These are phyloP conservation scores for Hanseniaspora guilliermondii DNA, from an alignment of 805 yeast genomes.

Conservation along the genomic window DNA sequence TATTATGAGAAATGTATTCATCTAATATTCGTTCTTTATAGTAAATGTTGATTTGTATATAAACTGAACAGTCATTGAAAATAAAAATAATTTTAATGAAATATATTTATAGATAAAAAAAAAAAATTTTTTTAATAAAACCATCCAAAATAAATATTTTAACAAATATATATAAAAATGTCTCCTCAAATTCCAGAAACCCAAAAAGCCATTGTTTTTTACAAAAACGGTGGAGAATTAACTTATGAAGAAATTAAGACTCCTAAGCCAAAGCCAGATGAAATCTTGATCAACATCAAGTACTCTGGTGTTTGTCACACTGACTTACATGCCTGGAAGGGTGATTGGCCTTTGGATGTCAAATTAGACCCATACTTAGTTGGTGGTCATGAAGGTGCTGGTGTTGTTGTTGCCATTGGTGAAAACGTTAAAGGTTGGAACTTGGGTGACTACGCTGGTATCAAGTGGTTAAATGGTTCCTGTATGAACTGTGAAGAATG, in stretches of 20 bases:
- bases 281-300: constrained; percentile 66
- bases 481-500: constrained; percentile 56
- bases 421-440: constrained; percentile 46
- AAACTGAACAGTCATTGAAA: no score
- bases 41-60: no score
- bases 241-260: constrained; percentile 64
- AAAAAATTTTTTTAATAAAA: neutral
- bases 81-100: no score
- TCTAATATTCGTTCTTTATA: no score
- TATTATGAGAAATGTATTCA: no score
- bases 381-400: constrained; percentile 69
- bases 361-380: constrained; percentile 41
- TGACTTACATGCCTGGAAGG: constrained; percentile 87
- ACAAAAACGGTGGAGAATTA: constrained; percentile 40
- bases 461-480: constrained; percentile 58
- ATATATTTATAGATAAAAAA: no score
- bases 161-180: constrained; percentile 3
- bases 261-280: constrained; percentile 65
- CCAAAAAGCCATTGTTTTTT: constrained; percentile 43
- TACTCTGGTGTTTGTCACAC: constrained; percentile 92
- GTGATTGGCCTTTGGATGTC: constrained; percentile 74
- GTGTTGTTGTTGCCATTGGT: constrained; percentile 55
- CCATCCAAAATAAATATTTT: neutral
- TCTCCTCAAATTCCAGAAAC: constrained; percentile 31
- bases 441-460: constrained; percentile 55